These are phyloP conservation scores for Scheffersomyces titani DNA, from an alignment of 1,139 yeast species.

Conservation along the genomic window DNA sequence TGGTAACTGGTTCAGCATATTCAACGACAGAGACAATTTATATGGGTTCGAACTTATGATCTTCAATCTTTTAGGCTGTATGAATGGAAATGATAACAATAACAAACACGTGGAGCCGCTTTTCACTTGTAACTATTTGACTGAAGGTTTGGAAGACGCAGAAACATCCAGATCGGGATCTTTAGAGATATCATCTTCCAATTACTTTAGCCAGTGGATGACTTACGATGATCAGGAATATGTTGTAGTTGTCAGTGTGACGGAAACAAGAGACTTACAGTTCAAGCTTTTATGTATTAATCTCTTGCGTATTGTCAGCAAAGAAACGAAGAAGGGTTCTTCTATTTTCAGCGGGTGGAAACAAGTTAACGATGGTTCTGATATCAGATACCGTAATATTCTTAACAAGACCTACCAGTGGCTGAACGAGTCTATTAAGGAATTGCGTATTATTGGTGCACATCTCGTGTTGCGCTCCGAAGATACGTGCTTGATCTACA, in stretches of 20 bases:
- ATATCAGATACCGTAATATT: background rate
- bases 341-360: constrained; percentile 1
- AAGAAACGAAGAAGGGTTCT: background rate
- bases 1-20: constrained; percentile 38
- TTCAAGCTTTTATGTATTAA: constrained; percentile 18
- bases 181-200: background rate
- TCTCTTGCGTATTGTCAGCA: constrained; percentile 17
- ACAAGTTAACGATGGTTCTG: background rate
- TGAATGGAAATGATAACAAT: background rate
- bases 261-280: constrained; percentile 11
- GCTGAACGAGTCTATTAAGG: background rate
- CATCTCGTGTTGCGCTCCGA: constrained; percentile 10
- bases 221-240: constrained; percentile 11
- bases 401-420: constrained; percentile 1
- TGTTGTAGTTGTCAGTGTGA: constrained; percentile 13
- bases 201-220: constrained; percentile 6
- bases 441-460: background rate
- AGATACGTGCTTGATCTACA: constrained; percentile 9
- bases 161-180: background rate
- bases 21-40: constrained; percentile 23
- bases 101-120: background rate
- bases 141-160: background rate
- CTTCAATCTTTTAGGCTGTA: constrained; percentile 24
- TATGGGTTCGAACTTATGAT: constrained; percentile 34
- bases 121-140: background rate